Evolutionary conservation across 2,329 filamentous ascomycete genomes (phyloP), one percentile per base, ranked within the genome.

Genomic region (Fusarium zealandicum): DNA sequence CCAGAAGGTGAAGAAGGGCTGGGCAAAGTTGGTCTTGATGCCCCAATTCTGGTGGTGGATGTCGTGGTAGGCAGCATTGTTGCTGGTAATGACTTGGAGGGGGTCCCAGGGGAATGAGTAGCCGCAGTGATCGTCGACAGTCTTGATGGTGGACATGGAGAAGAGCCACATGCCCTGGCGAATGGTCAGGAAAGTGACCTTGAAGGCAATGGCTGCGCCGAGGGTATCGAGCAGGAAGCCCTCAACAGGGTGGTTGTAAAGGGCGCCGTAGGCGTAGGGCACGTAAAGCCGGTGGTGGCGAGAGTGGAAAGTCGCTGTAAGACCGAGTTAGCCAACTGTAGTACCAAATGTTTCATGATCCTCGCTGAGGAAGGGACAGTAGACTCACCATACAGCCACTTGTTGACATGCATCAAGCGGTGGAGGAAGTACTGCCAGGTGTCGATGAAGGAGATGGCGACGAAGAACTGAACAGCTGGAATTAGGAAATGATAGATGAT

Each of bases 21-120:
- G 91, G 5, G 88, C 89, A 73, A 92, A 96, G 76, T 96, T 96
- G 61, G 89, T 90, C 83, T 98, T 99, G 82, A 99, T 96, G 51
- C 95, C 95, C 93, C 93, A 98, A 75, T 90, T 96, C 76, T 99
- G 95, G 77, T 99, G 95, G 76, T 99, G 95, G 54, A 99, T 93
- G 70, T 99, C 95, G 71, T 99, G 95, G 75, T 98, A 99, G 30
- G 88, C 89, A 20, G 95, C 93, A 66, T 98, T 97, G 80, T 99
- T 98, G 72, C 90, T 90, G 37, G 93, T 96, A 57, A 98, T 82
- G 70, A 89, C 87, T 80, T 97, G 93, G 47, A 98, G 80, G 2
- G 93, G 93, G 73, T 99, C 95, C 86, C 90, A 98, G 1, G 95
- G 95, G 57, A 99, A 88, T n/a, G 86, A 82, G 71, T 98, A 99